phyloP scores from a whole-genome alignment of 2,329 filamentous ascomycete species.

The Setomelanomma holmii region DNA sequence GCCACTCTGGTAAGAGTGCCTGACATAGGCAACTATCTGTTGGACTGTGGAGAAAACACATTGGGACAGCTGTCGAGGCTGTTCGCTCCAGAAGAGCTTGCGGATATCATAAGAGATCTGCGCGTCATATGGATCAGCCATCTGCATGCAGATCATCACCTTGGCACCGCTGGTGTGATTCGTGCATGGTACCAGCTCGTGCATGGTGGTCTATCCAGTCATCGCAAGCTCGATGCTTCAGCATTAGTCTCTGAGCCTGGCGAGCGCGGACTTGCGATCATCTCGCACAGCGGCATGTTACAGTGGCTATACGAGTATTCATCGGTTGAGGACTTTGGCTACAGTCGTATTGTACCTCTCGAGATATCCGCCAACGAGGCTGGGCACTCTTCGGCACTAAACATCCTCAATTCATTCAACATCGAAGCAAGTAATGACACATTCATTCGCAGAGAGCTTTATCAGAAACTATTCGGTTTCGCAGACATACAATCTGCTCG shows the following conservation, averaged over 20 bases:
- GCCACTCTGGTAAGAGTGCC: conserved; percentile 85
- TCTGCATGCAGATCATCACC: conserved; percentile 93
- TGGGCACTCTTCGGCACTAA: conserved; percentile 26
- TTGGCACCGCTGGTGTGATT: conserved; percentile 83
- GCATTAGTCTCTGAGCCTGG: conserved; percentile 46
- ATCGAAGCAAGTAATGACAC: conserved; percentile 6
- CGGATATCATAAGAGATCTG: conserved; percentile 77
- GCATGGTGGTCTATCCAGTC: conserved; percentile 49
- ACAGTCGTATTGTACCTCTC: conserved; percentile 64
- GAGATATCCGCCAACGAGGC: conserved; percentile 45
- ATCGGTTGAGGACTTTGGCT: conserved; percentile 77
- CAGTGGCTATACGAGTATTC: conserved; percentile 81
- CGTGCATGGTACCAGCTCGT: conserved; percentile 76
- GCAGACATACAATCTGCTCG: conserved; percentile 68
- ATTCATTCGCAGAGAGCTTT: conserved; percentile 27
- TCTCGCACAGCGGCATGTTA: conserved; percentile 75
- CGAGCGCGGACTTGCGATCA: conserved; percentile 55
- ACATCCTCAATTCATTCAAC: conserved; percentile 31
- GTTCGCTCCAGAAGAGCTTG: conserved; percentile 69
- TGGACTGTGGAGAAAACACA: conserved; percentile 93
- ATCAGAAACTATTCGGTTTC: conserved; percentile 66
- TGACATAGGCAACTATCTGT: conserved; percentile 82
- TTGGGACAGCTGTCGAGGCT: conserved; percentile 83
- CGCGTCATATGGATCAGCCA: conserved; percentile 92
- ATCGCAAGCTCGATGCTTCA: conserved; percentile 15